These are phyloP conservation scores for Eutrema japonicum DNA, from an alignment of 345 rosid genomes.

Conservation along the genomic window DNA sequence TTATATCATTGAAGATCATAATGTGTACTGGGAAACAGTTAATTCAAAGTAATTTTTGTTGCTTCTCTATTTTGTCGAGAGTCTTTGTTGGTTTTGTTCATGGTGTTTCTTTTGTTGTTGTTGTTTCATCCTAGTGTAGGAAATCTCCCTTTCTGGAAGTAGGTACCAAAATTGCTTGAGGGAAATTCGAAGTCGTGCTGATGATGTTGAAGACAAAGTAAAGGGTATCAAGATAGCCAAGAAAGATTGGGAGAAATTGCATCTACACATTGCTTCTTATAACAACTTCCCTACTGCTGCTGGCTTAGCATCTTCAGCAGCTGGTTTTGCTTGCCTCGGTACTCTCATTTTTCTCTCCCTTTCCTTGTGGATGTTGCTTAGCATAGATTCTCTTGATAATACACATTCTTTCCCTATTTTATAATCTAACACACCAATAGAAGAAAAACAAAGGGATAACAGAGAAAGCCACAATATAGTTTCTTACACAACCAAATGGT, in stretches of 20 bases:
- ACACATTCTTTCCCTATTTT: not conserved
- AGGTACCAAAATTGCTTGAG: constrained; percentile 82
- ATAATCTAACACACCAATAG: too few species aligned
- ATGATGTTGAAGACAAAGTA: constrained; percentile 72
- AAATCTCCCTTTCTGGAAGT: constrained; percentile 87
- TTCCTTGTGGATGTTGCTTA: not conserved
- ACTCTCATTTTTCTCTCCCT: not conserved
- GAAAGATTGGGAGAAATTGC: constrained; percentile 84
- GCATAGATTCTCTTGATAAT: not conserved
- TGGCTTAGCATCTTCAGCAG: constrained; percentile 98
- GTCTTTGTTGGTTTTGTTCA: not conserved
- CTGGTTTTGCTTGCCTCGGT: constrained; percentile 97
- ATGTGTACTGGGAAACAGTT: not conserved
- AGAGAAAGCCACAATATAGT: too few species aligned
- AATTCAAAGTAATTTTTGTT: not conserved
- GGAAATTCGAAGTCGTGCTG: constrained; percentile 76
- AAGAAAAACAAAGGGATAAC: too few species aligned
- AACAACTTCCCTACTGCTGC: constrained; percentile 97
- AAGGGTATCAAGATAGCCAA: constrained; percentile 77
- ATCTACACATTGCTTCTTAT: constrained; percentile 80
- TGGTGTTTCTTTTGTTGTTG: not conserved
- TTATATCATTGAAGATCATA: not conserved
- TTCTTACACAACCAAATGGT: too few species aligned
- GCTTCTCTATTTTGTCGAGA: too few species aligned
- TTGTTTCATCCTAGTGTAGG: constrained; percentile 59